Percentiles rank a stretch among this genome's conserved stretches.
Evolutionary conservation across 2,329 filamentous ascomycete genomes (phyloP).

Genomic region (Drechslerella dactyloides): DNA sequence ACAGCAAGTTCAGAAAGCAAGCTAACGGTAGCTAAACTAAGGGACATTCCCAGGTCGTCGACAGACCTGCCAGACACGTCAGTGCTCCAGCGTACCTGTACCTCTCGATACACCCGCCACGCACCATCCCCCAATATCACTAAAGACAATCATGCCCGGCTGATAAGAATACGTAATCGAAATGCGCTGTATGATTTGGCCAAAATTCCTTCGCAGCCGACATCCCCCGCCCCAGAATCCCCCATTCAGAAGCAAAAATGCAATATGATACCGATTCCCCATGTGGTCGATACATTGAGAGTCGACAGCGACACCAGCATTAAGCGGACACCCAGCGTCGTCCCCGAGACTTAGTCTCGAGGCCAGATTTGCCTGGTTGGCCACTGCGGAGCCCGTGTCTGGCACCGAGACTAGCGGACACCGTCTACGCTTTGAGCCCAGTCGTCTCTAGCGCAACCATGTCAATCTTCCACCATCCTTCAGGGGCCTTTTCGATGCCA

Average conservation of each 20-base stretch:
- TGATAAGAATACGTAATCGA: slow-evolving; percentile 38
- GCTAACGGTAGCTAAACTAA: no score
- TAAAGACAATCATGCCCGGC: not conserved
- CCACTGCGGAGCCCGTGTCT: no score
- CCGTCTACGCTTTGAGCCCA: slow-evolving; percentile 33
- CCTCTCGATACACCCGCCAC: not conserved
- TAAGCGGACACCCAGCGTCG: no score
- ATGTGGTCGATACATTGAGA: not conserved
- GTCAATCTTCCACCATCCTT: slow-evolving; percentile 30
- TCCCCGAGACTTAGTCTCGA: no score
- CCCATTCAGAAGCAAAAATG: slow-evolving; percentile 1
- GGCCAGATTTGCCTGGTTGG: no score
- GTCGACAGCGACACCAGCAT: not conserved
- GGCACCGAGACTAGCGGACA: not conserved
- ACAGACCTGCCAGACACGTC: not conserved
- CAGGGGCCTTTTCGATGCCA: slow-evolving; percentile 7
- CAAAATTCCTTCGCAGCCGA: slow-evolving; percentile 17
- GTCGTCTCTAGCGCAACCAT: slow-evolving; percentile 38
- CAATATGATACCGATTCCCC: slow-evolving; percentile 6
- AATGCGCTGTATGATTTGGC: slow-evolving; percentile 19
- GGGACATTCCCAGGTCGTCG: no score
- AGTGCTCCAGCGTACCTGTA: slow-evolving; percentile 8
- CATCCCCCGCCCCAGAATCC: slow-evolving; percentile 2
- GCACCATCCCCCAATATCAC: not conserved
- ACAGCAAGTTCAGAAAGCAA: no score